Percentiles rank a stretch among this genome's conserved stretches.
Conservation (phyloP, 306 rosid species). For the Dicorynia guianensis region DNA sequence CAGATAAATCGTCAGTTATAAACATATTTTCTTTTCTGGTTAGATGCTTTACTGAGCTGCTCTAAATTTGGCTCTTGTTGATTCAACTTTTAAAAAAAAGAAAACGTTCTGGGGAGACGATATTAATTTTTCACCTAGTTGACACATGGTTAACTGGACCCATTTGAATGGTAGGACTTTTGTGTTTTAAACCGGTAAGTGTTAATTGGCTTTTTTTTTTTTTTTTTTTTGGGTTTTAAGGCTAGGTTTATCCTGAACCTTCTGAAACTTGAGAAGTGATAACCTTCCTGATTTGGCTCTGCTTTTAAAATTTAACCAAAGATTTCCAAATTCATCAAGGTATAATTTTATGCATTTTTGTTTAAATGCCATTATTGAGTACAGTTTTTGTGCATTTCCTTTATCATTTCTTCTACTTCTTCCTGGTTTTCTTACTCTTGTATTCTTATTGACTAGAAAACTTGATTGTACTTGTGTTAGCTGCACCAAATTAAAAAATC, state of each 20-base stretch:
- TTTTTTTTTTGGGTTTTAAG: too few species aligned
- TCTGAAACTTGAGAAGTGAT: neutral
- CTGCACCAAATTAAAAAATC: neutral
- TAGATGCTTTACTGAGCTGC: neutral
- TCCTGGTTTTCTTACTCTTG: neutral
- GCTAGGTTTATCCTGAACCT: neutral
- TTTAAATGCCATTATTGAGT: neutral
- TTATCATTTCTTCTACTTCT: neutral
- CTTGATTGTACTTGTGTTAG: neutral
- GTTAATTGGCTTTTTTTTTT: neutral
- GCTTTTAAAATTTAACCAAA: neutral
- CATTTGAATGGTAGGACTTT: conserved; percentile 9
- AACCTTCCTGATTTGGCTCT: neutral
- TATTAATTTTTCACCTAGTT: neutral
- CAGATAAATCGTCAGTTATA: neutral
- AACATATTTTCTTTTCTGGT: neutral
- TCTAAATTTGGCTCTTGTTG: neutral
- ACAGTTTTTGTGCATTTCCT: neutral
- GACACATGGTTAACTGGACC: neutral
- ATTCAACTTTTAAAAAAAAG: neutral
- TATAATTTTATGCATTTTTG: neutral
- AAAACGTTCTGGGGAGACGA: neutral
- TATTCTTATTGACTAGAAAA: neutral
- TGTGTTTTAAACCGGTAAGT: neutral
- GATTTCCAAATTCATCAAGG: neutral